phyloP scores from a whole-genome alignment of 305 asterid genomes.

The Plantago lanceolata region DNA sequence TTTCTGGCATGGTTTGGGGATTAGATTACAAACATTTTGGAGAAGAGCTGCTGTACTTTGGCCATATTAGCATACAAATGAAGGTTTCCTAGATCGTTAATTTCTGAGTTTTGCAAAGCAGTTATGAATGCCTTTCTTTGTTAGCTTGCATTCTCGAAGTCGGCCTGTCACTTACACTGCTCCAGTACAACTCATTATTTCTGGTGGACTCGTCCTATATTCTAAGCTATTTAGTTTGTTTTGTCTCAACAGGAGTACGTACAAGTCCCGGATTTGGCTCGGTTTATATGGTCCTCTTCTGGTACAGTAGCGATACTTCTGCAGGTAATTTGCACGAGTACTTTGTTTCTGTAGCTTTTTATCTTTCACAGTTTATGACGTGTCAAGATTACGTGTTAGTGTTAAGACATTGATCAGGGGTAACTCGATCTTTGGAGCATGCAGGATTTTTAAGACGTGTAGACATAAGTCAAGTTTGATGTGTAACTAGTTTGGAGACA shows the following conservation, averaged over 20 bases:
- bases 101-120: not conserved
- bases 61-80: too few species aligned
- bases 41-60: not conserved
- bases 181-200: not conserved
- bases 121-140: not conserved
- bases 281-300: conserved; percentile 49
- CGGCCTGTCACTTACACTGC: too few species aligned
- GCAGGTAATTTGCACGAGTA: conserved; percentile 37
- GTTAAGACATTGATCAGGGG: not conserved
- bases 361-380: conserved; percentile 8
- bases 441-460: not conserved
- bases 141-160: not conserved
- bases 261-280: conserved; percentile 44
- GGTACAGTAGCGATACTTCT: conserved; percentile 57
- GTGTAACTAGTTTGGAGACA: too few species aligned
- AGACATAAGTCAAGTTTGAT: not conserved
- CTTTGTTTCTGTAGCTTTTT: not conserved
- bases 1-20: not conserved
- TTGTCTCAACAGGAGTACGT: conserved; percentile 35
- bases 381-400: not conserved
- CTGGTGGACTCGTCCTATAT: not conserved
- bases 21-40: not conserved
- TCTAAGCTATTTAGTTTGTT: conserved; percentile 4
- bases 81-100: not conserved
- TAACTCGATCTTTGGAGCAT: not conserved